Evolutionary conservation across 2,329 filamentous ascomycete species (phyloP).

Genomic region (Colletotrichum orchidophilum): DNA sequence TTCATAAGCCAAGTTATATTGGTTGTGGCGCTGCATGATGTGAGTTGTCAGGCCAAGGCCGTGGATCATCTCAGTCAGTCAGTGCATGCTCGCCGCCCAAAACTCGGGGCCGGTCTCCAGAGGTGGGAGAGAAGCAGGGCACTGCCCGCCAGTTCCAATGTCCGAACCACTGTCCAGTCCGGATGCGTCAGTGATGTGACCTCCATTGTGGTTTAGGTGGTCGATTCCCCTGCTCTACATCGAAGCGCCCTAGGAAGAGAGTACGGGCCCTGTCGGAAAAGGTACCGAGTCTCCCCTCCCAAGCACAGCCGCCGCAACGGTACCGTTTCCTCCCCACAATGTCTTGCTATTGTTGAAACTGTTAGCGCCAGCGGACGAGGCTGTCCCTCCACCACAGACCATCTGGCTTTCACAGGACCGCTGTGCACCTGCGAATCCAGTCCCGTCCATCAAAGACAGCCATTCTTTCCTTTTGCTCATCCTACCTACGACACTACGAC

Average conservation of each 20-base stretch:
- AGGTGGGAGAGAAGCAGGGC: background rate
- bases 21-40: conserved; percentile 14
- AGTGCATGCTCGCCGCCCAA: conserved; percentile 6
- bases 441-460: conserved; percentile 18
- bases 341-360: conserved; percentile 31
- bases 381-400: conserved; percentile 26
- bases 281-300: conserved; percentile 15
- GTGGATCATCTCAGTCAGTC: background rate
- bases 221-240: background rate
- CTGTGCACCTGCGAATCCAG: conserved; percentile 2
- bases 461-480: conserved; percentile 19
- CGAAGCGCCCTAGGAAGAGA: background rate
- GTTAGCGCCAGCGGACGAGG: conserved; percentile 21
- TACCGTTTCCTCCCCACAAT: conserved; percentile 31
- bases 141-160: conserved; percentile 11
- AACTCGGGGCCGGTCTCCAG: background rate
- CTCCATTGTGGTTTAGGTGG: background rate
- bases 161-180: conserved; percentile 1
- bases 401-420: conserved; percentile 26
- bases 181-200: conserved; percentile 11
- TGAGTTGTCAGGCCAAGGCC: conserved; percentile 13
- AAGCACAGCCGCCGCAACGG: conserved; percentile 28
- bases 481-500: background rate
- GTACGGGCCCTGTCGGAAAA: conserved; percentile 24
- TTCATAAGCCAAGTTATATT: background rate